Percentiles rank a stretch among this genome's conserved stretches.
Conservation (phyloP, 1,284 basidiomycete genomes). For the Cryptococcus sp. region DNA sequence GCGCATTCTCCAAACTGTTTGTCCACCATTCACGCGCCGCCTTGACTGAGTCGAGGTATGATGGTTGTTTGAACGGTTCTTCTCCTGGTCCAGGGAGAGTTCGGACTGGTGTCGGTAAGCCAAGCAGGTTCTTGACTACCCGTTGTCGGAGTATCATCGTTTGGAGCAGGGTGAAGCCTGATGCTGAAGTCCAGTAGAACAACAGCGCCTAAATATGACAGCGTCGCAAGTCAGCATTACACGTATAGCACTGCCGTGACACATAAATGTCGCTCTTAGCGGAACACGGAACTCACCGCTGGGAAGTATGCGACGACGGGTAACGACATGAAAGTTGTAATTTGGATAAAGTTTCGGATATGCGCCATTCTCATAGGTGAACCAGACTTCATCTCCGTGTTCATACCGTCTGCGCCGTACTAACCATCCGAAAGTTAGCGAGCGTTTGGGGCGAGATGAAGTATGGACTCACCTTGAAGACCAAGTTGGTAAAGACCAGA, state of each 20-base stretch:
- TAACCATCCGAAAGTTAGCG: conserved; percentile 58
- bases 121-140: conserved; percentile 40
- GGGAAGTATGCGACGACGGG: conserved; percentile 64
- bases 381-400: conserved; percentile 38
- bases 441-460: background rate
- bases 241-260: too few species aligned
- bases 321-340: conserved; percentile 63
- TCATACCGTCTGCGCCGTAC: conserved; percentile 60
- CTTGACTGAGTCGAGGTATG: conserved; percentile 24
- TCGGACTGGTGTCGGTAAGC: conserved; percentile 45
- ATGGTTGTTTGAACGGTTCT: conserved; percentile 17
- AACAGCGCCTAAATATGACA: conserved; percentile 52
- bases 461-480: conserved; percentile 63
- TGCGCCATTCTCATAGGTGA: conserved; percentile 59
- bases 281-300: conserved; percentile 36
- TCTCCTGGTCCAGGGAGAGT: conserved; percentile 29
- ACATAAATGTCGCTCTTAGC: too few species aligned
- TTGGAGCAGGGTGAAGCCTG: conserved; percentile 58
- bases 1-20: conserved; percentile 19
- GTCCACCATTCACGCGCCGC: conserved; percentile 12
- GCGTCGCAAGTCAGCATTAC: background rate
- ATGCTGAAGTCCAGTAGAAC: conserved; percentile 61
- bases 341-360: conserved; percentile 70
- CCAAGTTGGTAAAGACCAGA: conserved; percentile 67
- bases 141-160: conserved; percentile 49